A percentile compares a stretch with the other conserved stretches of the same genome.
Evolutionary conservation across 176 grass and related monocot species (phyloP).

Genomic region (Oryza glaberrima): DNA sequence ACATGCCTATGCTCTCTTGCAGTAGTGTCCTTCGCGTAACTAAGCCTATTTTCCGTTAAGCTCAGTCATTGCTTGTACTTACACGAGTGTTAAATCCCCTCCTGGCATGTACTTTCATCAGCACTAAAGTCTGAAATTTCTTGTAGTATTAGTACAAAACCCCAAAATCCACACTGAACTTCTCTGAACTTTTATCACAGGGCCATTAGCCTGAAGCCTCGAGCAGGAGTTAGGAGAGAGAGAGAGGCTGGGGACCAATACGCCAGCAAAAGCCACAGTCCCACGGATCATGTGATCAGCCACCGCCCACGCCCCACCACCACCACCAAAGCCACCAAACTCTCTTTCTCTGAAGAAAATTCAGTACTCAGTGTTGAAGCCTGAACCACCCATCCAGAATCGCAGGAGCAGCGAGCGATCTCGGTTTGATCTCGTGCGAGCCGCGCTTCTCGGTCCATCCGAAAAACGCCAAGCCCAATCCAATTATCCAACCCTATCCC

Average conservation of each 20-base stretch:
- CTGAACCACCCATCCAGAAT: not conserved
- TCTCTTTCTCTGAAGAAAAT: too few relatives aligned
- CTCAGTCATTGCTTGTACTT: not conserved
- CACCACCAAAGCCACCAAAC: not conserved
- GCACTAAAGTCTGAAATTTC: not conserved
- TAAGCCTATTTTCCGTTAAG: not conserved
- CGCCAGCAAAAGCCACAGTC: not conserved
- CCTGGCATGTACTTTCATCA: not conserved
- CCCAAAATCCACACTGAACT: not conserved
- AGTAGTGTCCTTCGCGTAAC: not conserved
- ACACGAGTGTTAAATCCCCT: not conserved
- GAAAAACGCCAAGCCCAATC: slow-evolving; percentile 2
- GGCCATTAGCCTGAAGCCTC: too few relatives aligned
- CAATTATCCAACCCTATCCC: slow-evolving; percentile 31
- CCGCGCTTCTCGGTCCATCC: slow-evolving; percentile 14
- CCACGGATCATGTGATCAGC: slow-evolving; percentile 15
- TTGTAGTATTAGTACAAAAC: not conserved
- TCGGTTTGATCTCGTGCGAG: not conserved
- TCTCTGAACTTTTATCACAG: not conserved
- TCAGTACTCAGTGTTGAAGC: not conserved
- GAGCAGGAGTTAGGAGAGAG: too few relatives aligned
- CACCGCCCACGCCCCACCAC: not conserved
- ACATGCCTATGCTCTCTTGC: too few relatives aligned
- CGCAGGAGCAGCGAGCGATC: not conserved
- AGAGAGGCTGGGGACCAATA: not conserved